phyloP scores from a whole-genome alignment of 75 land plant genomes.

The Sequoiadendron giganteum region DNA sequence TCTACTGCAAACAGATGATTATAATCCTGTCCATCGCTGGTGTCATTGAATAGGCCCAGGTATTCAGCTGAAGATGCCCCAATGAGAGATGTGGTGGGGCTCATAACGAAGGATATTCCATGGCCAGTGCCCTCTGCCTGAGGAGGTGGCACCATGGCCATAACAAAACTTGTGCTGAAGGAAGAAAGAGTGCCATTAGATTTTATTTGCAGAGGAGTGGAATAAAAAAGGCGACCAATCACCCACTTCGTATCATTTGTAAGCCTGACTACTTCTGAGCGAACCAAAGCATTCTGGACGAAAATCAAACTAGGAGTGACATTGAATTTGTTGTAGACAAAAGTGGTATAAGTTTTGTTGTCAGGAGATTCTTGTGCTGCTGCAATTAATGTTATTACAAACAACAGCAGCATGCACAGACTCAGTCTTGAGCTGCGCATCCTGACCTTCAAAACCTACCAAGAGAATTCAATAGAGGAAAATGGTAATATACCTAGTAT shows the following conservation, averaged over 20 bases:
- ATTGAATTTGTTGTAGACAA: constrained; percentile 1
- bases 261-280: background rate
- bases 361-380: background rate
- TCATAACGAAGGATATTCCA: constrained; percentile 38
- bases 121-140: constrained; percentile 19
- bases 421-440: background rate
- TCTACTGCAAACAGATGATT: constrained; percentile 57
- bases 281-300: background rate
- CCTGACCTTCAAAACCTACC: background rate
- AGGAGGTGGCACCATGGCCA: constrained; percentile 23
- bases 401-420: background rate
- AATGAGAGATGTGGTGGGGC: constrained; percentile 27
- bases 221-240: background rate
- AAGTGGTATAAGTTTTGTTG: background rate
- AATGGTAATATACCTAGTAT: too few species aligned
- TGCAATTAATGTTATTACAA: background rate
- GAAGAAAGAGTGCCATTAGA: background rate
- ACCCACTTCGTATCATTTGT: background rate
- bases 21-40: constrained; percentile 32
- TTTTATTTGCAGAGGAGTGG: background rate
- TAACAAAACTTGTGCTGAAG: constrained; percentile 15
- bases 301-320: background rate
- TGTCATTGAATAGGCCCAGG: constrained; percentile 46
- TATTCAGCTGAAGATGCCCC: constrained; percentile 21
- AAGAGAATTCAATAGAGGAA: too few species aligned